Percentiles rank a stretch among this genome's conserved stretches.
Conservation (phyloP, 371 early-diverging fungal species). For the Mortierella sp. region DNA sequence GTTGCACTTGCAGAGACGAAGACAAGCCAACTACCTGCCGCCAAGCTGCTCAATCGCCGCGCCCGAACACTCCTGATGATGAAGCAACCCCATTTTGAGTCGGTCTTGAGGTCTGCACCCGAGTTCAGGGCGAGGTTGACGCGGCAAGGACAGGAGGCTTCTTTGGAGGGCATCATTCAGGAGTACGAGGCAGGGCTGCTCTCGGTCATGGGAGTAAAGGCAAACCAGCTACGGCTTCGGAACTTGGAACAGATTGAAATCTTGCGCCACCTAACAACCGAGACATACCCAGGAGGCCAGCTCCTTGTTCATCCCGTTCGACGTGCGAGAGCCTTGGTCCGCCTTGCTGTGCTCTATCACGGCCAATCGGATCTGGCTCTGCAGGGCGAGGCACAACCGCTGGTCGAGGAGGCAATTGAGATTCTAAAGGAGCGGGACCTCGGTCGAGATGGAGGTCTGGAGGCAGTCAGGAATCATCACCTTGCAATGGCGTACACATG, state of each 20-base stretch:
- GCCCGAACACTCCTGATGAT: conserved; percentile 30
- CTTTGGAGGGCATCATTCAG: conserved; percentile 36
- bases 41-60: conserved; percentile 42
- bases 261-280: conserved; percentile 16
- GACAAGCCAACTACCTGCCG: conserved; percentile 25
- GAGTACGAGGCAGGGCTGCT: conserved; percentile 40
- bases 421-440: conserved; percentile 50
- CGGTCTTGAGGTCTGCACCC: conserved; percentile 16
- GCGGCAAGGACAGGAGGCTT: conserved; percentile 6
- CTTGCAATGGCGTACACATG: conserved; percentile 71
- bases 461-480: conserved; percentile 64
- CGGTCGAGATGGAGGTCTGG: conserved; percentile 59
- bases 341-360: conserved; percentile 30
- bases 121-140: conserved; percentile 31
- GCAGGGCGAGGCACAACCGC: conserved; percentile 24
- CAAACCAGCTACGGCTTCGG: conserved; percentile 26
- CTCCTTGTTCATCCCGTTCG: conserved; percentile 35
- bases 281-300: conserved; percentile 29
- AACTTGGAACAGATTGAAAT: conserved; percentile 36
- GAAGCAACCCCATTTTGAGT: conserved; percentile 22
- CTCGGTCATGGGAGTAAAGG: conserved; percentile 28
- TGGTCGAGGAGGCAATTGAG: conserved; percentile 42
- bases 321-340: conserved; percentile 43
- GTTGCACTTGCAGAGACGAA: conserved; percentile 11
- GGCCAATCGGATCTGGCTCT: neutral